Conservation (phyloP, 345 rosid genomes). For the Eucalyptus curtisii region DNA sequence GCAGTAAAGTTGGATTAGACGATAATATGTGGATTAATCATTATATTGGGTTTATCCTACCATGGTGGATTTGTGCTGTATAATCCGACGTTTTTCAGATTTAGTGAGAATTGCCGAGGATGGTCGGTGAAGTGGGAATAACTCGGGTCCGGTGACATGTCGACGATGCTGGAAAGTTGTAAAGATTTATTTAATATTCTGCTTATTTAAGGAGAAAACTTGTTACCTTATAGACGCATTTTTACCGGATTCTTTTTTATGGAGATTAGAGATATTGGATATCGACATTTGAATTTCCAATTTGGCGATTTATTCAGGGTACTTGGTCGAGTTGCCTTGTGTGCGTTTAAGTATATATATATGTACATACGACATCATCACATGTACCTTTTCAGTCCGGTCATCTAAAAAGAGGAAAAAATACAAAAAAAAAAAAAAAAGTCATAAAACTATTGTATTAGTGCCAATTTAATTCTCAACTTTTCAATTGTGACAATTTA, state of each 20-base stretch:
- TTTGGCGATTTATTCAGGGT: background rate
- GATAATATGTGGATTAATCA: background rate
- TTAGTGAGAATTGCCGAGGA: background rate
- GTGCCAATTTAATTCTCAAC: accelerated
- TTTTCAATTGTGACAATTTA: accelerated
- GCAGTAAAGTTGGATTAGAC: background rate
- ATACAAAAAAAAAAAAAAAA: too few species aligned
- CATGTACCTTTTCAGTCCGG: background rate
- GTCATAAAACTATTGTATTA: too few species aligned
- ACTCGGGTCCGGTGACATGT: background rate
- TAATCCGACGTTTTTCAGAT: background rate
- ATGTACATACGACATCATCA: background rate
- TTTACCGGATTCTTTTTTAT: background rate
- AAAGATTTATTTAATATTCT: background rate
- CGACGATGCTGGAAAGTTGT: background rate
- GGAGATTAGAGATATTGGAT: background rate
- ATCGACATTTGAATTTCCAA: background rate
- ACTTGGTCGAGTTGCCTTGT: background rate
- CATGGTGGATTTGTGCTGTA: background rate
- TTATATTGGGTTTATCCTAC: background rate
- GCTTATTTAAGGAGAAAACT: background rate
- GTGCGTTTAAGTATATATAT: background rate
- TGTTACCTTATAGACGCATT: background rate
- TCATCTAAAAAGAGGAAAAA: too few species aligned
- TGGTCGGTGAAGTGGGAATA: background rate